A percentile compares a stretch with the other conserved stretches of the same genome.
phyloP scores from a whole-genome alignment of 768 basidiomycete species.

The Nidularia pulvinata region DNA sequence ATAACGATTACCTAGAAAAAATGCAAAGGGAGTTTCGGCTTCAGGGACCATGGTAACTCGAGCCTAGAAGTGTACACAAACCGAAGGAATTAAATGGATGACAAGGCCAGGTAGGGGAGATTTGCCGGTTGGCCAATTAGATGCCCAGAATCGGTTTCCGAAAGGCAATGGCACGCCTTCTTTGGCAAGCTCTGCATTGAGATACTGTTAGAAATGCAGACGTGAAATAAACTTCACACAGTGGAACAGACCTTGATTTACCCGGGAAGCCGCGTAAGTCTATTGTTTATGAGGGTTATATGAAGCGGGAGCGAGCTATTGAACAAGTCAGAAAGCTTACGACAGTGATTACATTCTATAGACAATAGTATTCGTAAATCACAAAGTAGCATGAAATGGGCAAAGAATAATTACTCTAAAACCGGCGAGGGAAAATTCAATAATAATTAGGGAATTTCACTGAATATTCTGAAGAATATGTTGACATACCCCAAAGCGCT shows the following conservation, averaged over 20 bases:
- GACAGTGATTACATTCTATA: constrained; percentile 21
- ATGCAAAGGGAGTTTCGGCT: neutral
- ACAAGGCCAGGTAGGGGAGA: constrained; percentile 57
- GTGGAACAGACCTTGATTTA: constrained; percentile 45
- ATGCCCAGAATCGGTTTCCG: constrained; percentile 59
- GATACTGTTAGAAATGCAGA: neutral
- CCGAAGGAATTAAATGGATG: constrained; percentile 54
- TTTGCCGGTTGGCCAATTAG: constrained; percentile 60
- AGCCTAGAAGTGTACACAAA: too few relatives aligned
- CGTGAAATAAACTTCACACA: neutral
- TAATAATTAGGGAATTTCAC: neutral
- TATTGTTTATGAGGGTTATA: constrained; percentile 10
- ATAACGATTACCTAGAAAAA: constrained; percentile 47
- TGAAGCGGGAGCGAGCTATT: neutral
- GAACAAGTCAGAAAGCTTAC: constrained; percentile 6
- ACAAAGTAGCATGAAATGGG: neutral
- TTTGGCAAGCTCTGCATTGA: constrained; percentile 53
- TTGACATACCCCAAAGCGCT: neutral
- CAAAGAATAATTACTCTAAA: neutral
- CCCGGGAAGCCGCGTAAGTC: constrained; percentile 49
- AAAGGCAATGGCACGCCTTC: constrained; percentile 64
- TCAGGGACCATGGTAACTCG: neutral
- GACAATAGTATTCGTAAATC: neutral
- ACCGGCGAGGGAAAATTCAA: neutral
- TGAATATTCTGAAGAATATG: neutral